Evolutionary conservation across 805 yeast species (phyloP).

Genomic region (Metschnikowia kofuensis): DNA sequence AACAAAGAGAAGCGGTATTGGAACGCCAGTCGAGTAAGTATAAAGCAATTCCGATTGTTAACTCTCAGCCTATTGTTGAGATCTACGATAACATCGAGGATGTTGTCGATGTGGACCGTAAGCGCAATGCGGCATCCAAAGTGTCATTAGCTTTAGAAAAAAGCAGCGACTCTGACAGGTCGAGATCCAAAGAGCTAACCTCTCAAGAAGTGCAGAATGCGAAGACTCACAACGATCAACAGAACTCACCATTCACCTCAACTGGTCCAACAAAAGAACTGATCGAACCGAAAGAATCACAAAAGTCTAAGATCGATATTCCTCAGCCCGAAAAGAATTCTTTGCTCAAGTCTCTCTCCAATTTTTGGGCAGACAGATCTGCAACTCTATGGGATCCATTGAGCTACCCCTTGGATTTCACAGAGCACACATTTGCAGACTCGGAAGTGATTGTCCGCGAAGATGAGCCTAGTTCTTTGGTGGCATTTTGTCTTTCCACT

Average conservation of each 20-base stretch:
- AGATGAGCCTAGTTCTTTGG: conserved; percentile 92
- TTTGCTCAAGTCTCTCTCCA: conserved; percentile 75
- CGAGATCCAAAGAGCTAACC: neutral
- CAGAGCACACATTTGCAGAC: conserved; percentile 91
- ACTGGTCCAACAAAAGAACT: neutral
- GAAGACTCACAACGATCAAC: neutral
- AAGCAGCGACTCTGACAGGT: neutral
- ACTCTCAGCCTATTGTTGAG: conserved; percentile 85
- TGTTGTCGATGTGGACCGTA: conserved; percentile 60
- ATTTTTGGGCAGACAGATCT: conserved; percentile 97
- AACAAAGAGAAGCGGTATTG: conserved; percentile 78
- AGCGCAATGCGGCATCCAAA: neutral
- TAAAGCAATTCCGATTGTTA: conserved; percentile 66
- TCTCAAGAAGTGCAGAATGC: neutral
- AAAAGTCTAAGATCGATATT: conserved; percentile 22
- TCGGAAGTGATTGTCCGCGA: conserved; percentile 92
- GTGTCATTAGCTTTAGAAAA: neutral
- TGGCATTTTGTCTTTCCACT: conserved; percentile 88
- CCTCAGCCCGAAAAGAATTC: conserved; percentile 66
- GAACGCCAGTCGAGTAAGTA: conserved; percentile 56
- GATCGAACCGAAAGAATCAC: conserved; percentile 1
- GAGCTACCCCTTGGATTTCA: conserved; percentile 71
- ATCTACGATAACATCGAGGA: conserved; percentile 85
- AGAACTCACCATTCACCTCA: neutral
- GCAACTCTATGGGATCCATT: conserved; percentile 94